A percentile compares a stretch with the other conserved stretches of the same genome.
Conservation (phyloP, 75 land plant species). For the Pinus tabuliformis region DNA sequence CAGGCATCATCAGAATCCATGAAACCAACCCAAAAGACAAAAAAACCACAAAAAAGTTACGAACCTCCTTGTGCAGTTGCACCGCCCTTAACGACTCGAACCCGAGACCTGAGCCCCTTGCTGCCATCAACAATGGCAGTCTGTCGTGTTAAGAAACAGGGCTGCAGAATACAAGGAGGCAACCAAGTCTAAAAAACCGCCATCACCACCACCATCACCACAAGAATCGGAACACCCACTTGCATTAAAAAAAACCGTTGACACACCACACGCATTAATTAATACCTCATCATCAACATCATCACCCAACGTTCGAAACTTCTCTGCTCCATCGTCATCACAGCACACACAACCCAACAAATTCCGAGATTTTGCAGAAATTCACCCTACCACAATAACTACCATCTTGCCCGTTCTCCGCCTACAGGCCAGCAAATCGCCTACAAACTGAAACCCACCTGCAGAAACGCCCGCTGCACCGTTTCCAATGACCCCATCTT, state of each 20-base stretch:
- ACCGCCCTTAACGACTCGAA: not conserved
- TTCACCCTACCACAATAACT: not conserved
- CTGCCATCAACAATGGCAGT: not conserved
- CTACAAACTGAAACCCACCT: not conserved
- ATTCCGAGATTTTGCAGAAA: not conserved
- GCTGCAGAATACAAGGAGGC: not conserved
- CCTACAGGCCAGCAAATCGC: not conserved
- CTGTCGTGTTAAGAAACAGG: not conserved
- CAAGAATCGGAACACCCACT: conserved; percentile 11
- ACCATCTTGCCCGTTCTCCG: not conserved
- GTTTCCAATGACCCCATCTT: not conserved
- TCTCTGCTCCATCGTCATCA: not conserved
- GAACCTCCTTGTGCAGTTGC: not conserved
- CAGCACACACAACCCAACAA: not conserved
- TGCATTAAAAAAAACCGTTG: not conserved
- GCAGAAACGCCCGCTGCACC: not conserved
- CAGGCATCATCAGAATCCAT: too few relatives aligned
- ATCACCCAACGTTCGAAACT: not conserved
- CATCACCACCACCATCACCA: not conserved
- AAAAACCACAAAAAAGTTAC: not conserved
- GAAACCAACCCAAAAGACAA: too few relatives aligned
- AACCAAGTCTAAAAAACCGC: not conserved
- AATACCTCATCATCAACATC: not conserved
- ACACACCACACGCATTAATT: not conserved
- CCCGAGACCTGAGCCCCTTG: not conserved